Conservation (phyloP, 2,329 filamentous ascomycete genomes). For the Aspergillus hortae region DNA sequence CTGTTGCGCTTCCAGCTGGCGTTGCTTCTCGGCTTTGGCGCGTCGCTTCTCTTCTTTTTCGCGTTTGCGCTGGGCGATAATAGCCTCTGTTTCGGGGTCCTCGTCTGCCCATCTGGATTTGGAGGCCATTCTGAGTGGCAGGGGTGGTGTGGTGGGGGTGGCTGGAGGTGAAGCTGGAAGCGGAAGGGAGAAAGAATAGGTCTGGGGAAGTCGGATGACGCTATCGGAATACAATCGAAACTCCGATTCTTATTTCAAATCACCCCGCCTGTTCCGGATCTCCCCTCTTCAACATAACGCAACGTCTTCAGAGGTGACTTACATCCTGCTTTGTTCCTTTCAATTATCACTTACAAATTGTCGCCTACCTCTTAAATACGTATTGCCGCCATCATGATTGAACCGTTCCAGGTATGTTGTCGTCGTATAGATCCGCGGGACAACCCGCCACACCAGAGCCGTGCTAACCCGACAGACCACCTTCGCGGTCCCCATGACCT, state of each 20-base stretch:
- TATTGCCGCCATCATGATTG: slow-evolving; percentile 34
- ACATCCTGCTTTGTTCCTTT: not conserved
- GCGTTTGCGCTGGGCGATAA: slow-evolving; percentile 63
- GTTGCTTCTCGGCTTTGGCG: slow-evolving; percentile 76
- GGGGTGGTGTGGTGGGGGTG: slow-evolving; percentile 1
- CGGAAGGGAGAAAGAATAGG: slow-evolving; percentile 13
- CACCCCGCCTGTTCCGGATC: slow-evolving; percentile 23
- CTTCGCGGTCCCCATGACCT: slow-evolving; percentile 92
- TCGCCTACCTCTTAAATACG: not conserved
- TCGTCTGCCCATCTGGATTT: slow-evolving; percentile 86
- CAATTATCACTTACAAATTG: not conserved
- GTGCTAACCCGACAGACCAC: slow-evolving; percentile 61
- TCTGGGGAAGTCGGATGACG: slow-evolving; percentile 18
- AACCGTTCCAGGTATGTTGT: slow-evolving; percentile 44
- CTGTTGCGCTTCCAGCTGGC: slow-evolving; percentile 55
- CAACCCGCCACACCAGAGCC: not conserved
- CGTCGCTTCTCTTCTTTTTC: slow-evolving; percentile 90
- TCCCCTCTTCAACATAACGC: not conserved
- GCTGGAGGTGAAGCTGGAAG: not conserved
- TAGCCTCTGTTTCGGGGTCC: slow-evolving; percentile 72
- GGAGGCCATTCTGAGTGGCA: slow-evolving; percentile 50
- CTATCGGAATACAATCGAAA: slow-evolving; percentile 17
- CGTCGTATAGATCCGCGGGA: not conserved
- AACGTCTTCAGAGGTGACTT: slow-evolving; percentile 8
- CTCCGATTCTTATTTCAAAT: slow-evolving; percentile 25